Evolutionary conservation across 352 stramenopile genomes (phyloP).

Genomic region (Globisporangium orthogonon): DNA sequence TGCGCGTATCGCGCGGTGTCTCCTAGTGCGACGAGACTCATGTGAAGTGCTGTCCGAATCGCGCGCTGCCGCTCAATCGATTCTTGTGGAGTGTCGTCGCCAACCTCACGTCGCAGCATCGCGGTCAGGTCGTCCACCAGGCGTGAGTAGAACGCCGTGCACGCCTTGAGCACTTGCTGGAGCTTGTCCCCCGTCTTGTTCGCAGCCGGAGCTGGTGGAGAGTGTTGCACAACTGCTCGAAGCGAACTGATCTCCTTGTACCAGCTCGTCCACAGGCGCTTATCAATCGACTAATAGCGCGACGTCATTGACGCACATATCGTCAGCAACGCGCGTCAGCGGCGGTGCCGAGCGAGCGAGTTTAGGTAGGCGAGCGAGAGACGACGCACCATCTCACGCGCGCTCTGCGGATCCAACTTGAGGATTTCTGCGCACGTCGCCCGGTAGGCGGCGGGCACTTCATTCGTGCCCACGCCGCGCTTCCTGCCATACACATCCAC

Average conservation of each 20-base stretch:
- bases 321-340: neutral
- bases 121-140: conserved; percentile 2
- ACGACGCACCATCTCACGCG: conserved; percentile 26
- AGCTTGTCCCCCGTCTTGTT: conserved; percentile 1
- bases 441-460: conserved; percentile 3
- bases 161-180: conserved; percentile 3
- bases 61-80: conserved; percentile 10
- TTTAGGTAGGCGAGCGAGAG: neutral
- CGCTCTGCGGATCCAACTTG: conserved; percentile 21
- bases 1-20: conserved; percentile 41
- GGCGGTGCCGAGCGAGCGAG: neutral
- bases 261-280: conserved; percentile 61
- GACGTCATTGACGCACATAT: neutral
- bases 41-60: conserved; percentile 28
- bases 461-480: neutral
- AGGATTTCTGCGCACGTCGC: conserved; percentile 32
- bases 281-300: conserved; percentile 29
- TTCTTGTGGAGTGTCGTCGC: neutral
- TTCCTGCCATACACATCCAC: neutral
- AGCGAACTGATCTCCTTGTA: conserved; percentile 39
- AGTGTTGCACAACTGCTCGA: conserved; percentile 15
- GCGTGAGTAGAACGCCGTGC: conserved; percentile 10
- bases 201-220: neutral
- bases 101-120: neutral
- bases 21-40: conserved; percentile 38